phyloP scores from a whole-genome alignment of 2,329 filamentous ascomycete species.

The Blumeria graminis region DNA sequence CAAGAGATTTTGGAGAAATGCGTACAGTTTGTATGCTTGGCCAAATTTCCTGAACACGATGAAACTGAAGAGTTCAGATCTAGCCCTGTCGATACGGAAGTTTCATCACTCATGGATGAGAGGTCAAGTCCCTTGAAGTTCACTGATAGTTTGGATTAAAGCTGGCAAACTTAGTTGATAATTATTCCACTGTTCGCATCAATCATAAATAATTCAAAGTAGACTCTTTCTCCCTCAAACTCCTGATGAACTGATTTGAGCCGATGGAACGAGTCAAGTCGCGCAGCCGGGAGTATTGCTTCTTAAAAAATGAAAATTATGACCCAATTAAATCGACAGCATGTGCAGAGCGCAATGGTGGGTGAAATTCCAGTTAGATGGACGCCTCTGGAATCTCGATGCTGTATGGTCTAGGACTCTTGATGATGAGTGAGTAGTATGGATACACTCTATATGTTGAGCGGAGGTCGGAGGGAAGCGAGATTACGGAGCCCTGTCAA shows the following conservation, averaged over 20 bases:
- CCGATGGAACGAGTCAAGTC: background rate
- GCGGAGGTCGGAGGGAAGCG: too few relatives aligned
- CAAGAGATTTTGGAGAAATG: background rate
- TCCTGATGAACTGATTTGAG: background rate
- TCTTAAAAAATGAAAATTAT: too few relatives aligned
- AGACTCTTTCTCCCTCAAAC: background rate
- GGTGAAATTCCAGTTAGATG: too few relatives aligned
- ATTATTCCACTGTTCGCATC: background rate
- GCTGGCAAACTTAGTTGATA: background rate
- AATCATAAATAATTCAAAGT: background rate
- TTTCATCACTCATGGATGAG: slow-evolving; percentile 18
- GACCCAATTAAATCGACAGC: too few relatives aligned
- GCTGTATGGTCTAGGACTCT: too few relatives aligned
- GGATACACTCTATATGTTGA: too few relatives aligned
- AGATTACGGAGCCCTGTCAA: too few relatives aligned
- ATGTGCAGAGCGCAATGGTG: too few relatives aligned
- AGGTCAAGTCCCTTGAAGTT: slow-evolving; percentile 6
- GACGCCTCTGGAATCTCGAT: too few relatives aligned
- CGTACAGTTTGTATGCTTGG: slow-evolving; percentile 10
- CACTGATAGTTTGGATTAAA: background rate
- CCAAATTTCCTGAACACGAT: slow-evolving; percentile 11
- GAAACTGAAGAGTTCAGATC: slow-evolving; percentile 13
- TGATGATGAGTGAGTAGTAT: too few relatives aligned
- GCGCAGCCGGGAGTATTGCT: background rate
- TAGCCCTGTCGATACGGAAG: slow-evolving; percentile 15